Evolutionary conservation across 306 rosid genomes (phyloP).

Genomic region (Sindora glabra): DNA sequence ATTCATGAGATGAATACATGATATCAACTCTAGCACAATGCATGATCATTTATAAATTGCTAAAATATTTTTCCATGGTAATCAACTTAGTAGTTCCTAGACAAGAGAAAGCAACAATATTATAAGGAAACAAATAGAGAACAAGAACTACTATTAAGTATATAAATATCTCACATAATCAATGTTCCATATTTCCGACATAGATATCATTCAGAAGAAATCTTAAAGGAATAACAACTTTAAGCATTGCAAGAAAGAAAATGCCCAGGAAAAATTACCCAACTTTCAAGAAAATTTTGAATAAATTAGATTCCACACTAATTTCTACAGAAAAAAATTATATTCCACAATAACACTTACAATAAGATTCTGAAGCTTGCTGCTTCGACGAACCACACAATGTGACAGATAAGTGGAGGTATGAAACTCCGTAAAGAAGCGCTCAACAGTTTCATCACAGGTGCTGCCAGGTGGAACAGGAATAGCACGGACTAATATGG

Average conservation of each 20-base stretch:
- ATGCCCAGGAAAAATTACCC: neutral
- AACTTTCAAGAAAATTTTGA: neutral
- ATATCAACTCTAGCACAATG: neutral
- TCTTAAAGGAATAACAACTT: neutral
- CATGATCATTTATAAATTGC: neutral
- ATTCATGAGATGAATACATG: neutral
- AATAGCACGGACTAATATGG: conserved; percentile 58
- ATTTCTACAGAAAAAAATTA: neutral
- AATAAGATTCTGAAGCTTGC: conserved; percentile 53
- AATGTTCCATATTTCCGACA: neutral
- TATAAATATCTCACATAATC: neutral
- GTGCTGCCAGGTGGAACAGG: conserved; percentile 63
- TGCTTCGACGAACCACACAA: conserved; percentile 42
- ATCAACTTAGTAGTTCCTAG: neutral
- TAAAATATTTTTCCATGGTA: neutral
- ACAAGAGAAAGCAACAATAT: neutral
- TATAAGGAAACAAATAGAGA: too few species aligned
- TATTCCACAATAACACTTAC: conserved; percentile 44
- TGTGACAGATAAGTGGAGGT: conserved; percentile 74
- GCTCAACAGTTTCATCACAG: conserved; percentile 54
- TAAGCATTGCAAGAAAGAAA: conserved; percentile 1
- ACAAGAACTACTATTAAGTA: neutral
- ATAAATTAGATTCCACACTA: conserved; percentile 7
- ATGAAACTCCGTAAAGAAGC: conserved; percentile 61
- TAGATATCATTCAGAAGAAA: neutral